A percentile compares a stretch with the other conserved stretches of the same genome.
Conservation (phyloP, 306 rosid genomes). For the Fragaria nilgerrensis region DNA sequence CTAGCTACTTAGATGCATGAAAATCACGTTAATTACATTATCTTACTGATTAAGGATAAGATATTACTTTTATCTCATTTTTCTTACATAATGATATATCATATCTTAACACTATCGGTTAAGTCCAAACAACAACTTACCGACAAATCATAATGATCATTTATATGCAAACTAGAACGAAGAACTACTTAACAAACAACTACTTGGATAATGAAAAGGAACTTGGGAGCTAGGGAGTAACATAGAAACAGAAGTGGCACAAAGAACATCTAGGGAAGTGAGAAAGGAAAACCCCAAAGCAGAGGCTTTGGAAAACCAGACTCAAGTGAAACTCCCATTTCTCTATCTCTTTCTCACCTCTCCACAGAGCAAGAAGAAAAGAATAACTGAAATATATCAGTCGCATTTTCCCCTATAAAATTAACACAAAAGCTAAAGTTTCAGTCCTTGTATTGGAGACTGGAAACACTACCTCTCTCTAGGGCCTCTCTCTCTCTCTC, state of each 20-base stretch:
- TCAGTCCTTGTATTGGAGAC: constrained; percentile 95
- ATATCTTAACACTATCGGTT: no score
- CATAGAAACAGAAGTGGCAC: constrained; percentile 28
- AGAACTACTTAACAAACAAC: background rate
- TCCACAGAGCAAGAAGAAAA: constrained; percentile 52
- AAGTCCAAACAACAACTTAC: no score
- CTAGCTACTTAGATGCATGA: background rate
- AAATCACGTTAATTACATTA: background rate
- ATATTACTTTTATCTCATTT: no score
- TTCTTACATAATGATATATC: no score
- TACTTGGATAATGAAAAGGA: background rate
- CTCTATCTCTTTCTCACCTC: background rate
- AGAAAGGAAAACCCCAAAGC: constrained; percentile 58
- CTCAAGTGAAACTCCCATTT: constrained; percentile 59
- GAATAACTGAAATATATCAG: constrained; percentile 51
- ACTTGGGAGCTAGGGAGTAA: background rate
- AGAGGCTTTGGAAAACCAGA: constrained; percentile 52
- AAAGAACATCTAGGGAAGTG: constrained; percentile 88
- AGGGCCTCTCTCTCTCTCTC: background rate
- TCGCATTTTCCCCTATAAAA: constrained; percentile 58
- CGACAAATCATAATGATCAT: no score
- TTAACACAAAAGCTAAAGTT: constrained; percentile 74
- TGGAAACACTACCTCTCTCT: constrained; percentile 57
- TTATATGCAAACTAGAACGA: no score
- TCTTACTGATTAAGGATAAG: background rate